A percentile compares a stretch with the other conserved stretches of the same genome.
Evolutionary conservation across 2,329 filamentous ascomycete species (phyloP).

Genomic region (Fusarium musae): DNA sequence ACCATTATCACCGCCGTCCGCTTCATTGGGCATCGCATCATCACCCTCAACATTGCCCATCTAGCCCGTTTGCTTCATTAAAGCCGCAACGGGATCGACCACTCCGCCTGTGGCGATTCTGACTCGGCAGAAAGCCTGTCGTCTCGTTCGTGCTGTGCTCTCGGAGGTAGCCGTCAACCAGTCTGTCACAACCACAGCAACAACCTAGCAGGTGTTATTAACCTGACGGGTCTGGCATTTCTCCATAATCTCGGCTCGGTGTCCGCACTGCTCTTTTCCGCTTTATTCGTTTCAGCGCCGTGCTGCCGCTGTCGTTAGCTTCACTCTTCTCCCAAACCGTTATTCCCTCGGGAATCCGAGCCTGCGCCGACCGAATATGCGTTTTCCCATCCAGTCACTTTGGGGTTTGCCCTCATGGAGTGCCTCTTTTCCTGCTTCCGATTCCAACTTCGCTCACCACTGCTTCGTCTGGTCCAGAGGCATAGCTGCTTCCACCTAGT

Average conservation of each 20-base stretch:
- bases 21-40: conserved; percentile 2
- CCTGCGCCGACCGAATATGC: conserved; percentile 23
- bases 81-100: neutral
- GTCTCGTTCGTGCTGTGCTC: neutral
- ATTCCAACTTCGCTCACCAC: neutral
- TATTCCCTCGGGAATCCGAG: conserved; percentile 33
- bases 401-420: conserved; percentile 7
- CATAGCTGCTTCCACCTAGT: neutral
- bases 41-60: neutral
- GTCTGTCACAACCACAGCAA: neutral
- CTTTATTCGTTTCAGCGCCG: neutral
- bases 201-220: neutral
- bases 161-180: conserved; percentile 4
- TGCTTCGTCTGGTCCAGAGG: neutral
- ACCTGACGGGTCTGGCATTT: neutral
- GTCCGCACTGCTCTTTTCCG: neutral
- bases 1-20: conserved; percentile 24
- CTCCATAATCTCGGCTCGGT: conserved; percentile 9
- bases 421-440: neutral
- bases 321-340: conserved; percentile 9
- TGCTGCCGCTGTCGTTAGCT: conserved; percentile 2
- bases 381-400: conserved; percentile 1
- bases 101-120: neutral
- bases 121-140: neutral
- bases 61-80: neutral